These are phyloP conservation scores for Blastobotrys persicus DNA, from an alignment of 1,139 yeast species.

Conservation along the genomic window DNA sequence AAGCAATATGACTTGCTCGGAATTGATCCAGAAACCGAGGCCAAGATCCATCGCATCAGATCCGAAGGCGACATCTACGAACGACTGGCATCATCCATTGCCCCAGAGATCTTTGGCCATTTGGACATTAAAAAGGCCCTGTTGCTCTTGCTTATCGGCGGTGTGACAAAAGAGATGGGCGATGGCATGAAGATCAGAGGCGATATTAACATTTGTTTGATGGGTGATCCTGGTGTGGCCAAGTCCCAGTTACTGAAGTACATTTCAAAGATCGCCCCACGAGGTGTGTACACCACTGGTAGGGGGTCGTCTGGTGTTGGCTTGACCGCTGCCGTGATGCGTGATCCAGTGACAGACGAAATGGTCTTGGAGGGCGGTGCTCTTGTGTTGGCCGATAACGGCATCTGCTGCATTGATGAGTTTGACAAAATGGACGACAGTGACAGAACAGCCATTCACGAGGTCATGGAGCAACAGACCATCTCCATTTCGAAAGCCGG, in stretches of 20 bases:
- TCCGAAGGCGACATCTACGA: slow-evolving; percentile 71
- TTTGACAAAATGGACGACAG: slow-evolving; percentile 98
- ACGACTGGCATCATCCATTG: slow-evolving; percentile 81
- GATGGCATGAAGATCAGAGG: slow-evolving; percentile 98
- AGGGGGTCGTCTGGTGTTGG: slow-evolving; percentile 99
- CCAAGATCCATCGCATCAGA: slow-evolving; percentile 49
- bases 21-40: slow-evolving; percentile 51
- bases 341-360: slow-evolving; percentile 98
- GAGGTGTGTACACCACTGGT: slow-evolving; percentile 98
- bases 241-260: slow-evolving; percentile 94
- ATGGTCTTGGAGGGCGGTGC: slow-evolving; percentile 99
- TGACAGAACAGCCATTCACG: slow-evolving; percentile 97
- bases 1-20: slow-evolving; percentile 74
- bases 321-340: slow-evolving; percentile 97
- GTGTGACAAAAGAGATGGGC: slow-evolving; percentile 90
- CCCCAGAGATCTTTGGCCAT: slow-evolving; percentile 97
- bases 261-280: slow-evolving; percentile 88
- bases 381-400: slow-evolving; percentile 92
- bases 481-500: slow-evolving; percentile 98
- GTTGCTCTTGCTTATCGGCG: slow-evolving; percentile 81
- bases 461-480: slow-evolving; percentile 99
- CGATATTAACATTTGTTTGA: slow-evolving; percentile 90
- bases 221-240: slow-evolving; percentile 99
- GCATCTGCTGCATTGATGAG: slow-evolving; percentile 98
- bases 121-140: slow-evolving; percentile 90